phyloP scores from a whole-genome alignment of 1,284 basidiomycete genomes.

The Sutorius eximius region DNA sequence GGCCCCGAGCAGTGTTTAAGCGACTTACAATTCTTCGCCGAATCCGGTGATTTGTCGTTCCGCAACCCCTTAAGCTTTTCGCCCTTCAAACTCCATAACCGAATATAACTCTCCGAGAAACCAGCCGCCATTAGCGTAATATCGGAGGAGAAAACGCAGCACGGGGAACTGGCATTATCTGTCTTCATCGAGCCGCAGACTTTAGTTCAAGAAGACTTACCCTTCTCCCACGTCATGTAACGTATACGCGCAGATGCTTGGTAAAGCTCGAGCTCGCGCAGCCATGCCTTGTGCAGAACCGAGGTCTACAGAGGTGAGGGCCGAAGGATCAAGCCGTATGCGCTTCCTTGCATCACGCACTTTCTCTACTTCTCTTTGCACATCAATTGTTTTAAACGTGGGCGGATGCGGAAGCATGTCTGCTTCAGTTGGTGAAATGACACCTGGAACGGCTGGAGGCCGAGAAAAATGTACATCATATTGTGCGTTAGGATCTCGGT shows the following conservation, averaged over 20 bases:
- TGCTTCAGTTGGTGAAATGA: slow-evolving; percentile 62
- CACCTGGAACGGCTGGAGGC: slow-evolving; percentile 48
- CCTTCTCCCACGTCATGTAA: slow-evolving; percentile 89
- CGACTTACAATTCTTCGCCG: slow-evolving; percentile 67
- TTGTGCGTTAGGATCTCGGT: slow-evolving; percentile 63
- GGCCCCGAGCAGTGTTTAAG: neutral
- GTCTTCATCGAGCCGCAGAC: slow-evolving; percentile 13
- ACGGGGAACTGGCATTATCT: slow-evolving; percentile 66
- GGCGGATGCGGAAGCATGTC: slow-evolving; percentile 82
- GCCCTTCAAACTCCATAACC: slow-evolving; percentile 94
- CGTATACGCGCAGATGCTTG: slow-evolving; percentile 92
- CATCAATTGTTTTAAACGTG: slow-evolving; percentile 83
- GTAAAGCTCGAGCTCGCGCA: slow-evolving; percentile 64
- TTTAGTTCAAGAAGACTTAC: slow-evolving; percentile 44
- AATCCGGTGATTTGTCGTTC: slow-evolving; percentile 70
- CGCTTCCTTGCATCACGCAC: slow-evolving; percentile 89
- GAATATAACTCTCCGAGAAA: slow-evolving; percentile 93
- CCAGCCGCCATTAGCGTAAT: slow-evolving; percentile 95
- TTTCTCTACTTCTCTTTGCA: slow-evolving; percentile 88
- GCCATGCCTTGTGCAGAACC: slow-evolving; percentile 59
- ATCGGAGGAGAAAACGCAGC: slow-evolving; percentile 88
- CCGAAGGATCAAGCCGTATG: slow-evolving; percentile 81
- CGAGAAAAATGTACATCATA: slow-evolving; percentile 60
- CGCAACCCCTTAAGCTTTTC: slow-evolving; percentile 81
- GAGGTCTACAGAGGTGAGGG: slow-evolving; percentile 52